Conservation (phyloP, 2,329 filamentous ascomycete species). For the Furcasterigmium sp. region DNA sequence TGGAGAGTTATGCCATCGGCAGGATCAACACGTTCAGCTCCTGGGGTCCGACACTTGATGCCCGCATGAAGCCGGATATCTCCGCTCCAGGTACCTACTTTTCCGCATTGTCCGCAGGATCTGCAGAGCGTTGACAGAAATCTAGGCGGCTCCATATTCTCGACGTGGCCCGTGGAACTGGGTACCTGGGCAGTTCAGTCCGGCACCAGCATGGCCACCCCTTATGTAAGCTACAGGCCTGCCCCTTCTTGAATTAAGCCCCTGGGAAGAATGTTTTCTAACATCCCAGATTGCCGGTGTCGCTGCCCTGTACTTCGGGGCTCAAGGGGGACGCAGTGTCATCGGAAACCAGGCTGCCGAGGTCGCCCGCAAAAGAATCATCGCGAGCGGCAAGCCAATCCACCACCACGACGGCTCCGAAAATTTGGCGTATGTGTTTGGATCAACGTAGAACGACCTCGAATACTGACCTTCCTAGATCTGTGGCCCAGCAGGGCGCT, state of each 20-base stretch:
- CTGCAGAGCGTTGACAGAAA: neutral
- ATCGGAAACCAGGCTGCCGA: neutral
- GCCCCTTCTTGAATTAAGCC: no score
- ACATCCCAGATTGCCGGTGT: constrained; percentile 32
- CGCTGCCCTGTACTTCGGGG: constrained; percentile 19
- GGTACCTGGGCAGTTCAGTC: constrained; percentile 33
- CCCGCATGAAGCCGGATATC: constrained; percentile 50
- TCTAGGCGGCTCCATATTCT: constrained; percentile 45
- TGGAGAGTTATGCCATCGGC: no score
- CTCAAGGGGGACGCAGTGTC: constrained; percentile 11
- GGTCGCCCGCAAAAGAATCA: constrained; percentile 1
- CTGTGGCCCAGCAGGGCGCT: constrained; percentile 28
- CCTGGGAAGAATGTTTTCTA: constrained; percentile 8
- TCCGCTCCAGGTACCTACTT: constrained; percentile 37
- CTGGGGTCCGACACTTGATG: constrained; percentile 57
- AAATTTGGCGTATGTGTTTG: constrained; percentile 8
- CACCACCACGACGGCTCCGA: constrained; percentile 5
- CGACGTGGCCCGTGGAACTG: constrained; percentile 41
- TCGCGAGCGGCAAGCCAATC: constrained; percentile 6
- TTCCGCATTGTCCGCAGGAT: neutral
- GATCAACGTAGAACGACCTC: neutral
- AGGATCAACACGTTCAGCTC: constrained; percentile 41
- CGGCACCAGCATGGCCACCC: constrained; percentile 58
- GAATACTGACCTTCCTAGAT: neutral
- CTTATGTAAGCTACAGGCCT: constrained; percentile 24